Evolutionary conservation across 2,329 filamentous ascomycete species (phyloP).

Genomic region (Colletotrichum chlorophyti): DNA sequence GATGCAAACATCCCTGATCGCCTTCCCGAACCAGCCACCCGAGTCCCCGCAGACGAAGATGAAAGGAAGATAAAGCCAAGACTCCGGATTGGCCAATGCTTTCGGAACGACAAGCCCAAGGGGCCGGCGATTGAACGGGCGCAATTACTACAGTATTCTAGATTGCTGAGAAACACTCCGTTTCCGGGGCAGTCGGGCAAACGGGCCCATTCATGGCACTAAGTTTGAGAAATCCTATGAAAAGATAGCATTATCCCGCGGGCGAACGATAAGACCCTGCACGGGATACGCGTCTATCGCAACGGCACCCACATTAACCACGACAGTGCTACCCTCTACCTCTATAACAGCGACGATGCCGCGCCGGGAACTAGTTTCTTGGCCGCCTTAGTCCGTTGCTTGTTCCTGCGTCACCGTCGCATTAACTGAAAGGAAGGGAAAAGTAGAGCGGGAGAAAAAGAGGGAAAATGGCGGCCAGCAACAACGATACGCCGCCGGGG

Average conservation of each 20-base stretch:
- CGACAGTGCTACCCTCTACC: background rate
- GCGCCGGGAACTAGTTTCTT: conserved; percentile 26
- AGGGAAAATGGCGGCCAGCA: conserved; percentile 17
- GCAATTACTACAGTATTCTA: background rate
- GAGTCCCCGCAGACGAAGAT: conserved; percentile 14
- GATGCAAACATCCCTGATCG: conserved; percentile 2
- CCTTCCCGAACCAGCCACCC: background rate
- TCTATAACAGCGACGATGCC: conserved; percentile 14
- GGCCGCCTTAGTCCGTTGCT: conserved; percentile 7
- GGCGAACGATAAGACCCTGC: background rate
- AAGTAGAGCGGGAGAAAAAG: too few species aligned
- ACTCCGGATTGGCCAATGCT: conserved; percentile 14
- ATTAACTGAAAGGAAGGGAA: too few species aligned
- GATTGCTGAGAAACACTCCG: background rate
- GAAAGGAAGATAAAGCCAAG: conserved; percentile 17
- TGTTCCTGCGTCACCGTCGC: background rate
- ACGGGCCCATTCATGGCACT: background rate
- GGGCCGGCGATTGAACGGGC: background rate
- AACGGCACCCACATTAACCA: background rate
- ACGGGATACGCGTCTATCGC: background rate
- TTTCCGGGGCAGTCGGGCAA: background rate
- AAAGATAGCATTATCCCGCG: too few species aligned
- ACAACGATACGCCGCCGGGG: conserved; percentile 6
- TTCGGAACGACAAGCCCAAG: background rate
- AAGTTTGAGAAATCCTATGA: too few species aligned